A percentile compares a stretch with the other conserved stretches of the same genome.
Conservation (phyloP, 345 rosid species). For the Mallotus nudiflorus region DNA sequence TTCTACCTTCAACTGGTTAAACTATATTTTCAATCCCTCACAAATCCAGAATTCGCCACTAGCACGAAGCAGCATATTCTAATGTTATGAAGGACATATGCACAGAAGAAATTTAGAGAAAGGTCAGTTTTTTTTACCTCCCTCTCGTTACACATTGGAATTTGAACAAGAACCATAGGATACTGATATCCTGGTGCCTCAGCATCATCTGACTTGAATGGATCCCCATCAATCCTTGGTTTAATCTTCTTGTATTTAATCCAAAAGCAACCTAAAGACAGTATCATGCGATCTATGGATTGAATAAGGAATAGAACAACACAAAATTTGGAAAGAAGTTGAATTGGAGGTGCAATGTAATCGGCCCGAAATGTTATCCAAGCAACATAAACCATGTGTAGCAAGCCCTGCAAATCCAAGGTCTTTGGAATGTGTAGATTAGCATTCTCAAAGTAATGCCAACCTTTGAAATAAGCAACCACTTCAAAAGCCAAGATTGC, state of each 20-base stretch:
- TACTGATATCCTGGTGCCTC: conserved; percentile 51
- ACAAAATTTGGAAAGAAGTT: conserved; percentile 64
- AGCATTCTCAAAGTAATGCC: conserved; percentile 72
- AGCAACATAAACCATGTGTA: conserved; percentile 58
- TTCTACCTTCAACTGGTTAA: background rate
- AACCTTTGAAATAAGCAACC: conserved; percentile 70
- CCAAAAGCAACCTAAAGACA: conserved; percentile 79
- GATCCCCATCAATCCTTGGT: conserved; percentile 54
- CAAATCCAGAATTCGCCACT: conserved; percentile 2
- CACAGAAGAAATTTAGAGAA: background rate
- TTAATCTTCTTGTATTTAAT: conserved; percentile 72
- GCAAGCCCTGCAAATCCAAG: conserved; percentile 61
- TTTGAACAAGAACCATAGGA: conserved; percentile 89
- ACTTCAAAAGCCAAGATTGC: conserved; percentile 60
- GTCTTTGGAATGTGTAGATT: conserved; percentile 58
- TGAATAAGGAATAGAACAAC: conserved; percentile 69
- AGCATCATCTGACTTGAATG: conserved; percentile 53
- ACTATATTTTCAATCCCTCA: background rate
- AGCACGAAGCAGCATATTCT: background rate
- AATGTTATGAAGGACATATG: conserved; percentile 3
- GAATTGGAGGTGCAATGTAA: conserved; percentile 69
- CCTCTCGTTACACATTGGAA: conserved; percentile 83
- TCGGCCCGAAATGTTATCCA: conserved; percentile 63
- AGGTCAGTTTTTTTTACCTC: conserved; percentile 46
- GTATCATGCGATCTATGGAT: conserved; percentile 71